These are phyloP conservation scores for Apiotrichum domesticum DNA, from an alignment of 1,284 basidiomycete genomes.

Conservation along the genomic window DNA sequence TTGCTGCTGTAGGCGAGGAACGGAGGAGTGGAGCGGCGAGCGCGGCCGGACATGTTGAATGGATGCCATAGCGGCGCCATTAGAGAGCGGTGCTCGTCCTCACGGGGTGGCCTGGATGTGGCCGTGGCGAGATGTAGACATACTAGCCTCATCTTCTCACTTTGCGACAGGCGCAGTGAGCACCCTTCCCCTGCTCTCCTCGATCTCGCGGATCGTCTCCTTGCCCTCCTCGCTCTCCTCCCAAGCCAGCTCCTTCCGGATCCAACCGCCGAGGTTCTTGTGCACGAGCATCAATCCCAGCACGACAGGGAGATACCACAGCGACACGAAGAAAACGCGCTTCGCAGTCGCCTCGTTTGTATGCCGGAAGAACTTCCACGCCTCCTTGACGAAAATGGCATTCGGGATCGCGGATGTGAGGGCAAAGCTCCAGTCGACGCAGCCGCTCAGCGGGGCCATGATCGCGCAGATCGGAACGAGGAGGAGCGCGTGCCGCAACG, in stretches of 20 bases:
- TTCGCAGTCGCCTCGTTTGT: constrained; percentile 68
- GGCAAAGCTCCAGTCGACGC: constrained; percentile 83
- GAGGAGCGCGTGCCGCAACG: constrained; percentile 73
- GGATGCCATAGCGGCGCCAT: no score
- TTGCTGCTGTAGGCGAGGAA: not conserved
- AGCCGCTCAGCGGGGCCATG: constrained; percentile 75
- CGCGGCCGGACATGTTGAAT: no score
- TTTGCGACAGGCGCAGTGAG: not conserved
- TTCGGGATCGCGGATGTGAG: constrained; percentile 74
- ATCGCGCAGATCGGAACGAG: constrained; percentile 74
- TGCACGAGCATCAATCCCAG: constrained; percentile 91
- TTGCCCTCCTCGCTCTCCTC: constrained; percentile 18
- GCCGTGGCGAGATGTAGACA: no score
- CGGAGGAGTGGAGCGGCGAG: no score
- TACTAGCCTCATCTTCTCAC: no score
- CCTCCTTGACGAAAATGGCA: constrained; percentile 60
- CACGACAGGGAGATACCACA: constrained; percentile 88
- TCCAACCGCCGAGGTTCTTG: constrained; percentile 75
- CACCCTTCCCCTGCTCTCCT: constrained; percentile 9
- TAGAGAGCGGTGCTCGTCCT: no score
- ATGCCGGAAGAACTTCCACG: constrained; percentile 68
- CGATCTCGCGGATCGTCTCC: constrained; percentile 10
- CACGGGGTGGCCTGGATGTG: no score
- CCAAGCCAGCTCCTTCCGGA: constrained; percentile 15
- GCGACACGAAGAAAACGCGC: constrained; percentile 68